These are phyloP conservation scores for Colletotrichum gigasporum DNA, from an alignment of 2,329 filamentous ascomycete species.

Conservation along the genomic window DNA sequence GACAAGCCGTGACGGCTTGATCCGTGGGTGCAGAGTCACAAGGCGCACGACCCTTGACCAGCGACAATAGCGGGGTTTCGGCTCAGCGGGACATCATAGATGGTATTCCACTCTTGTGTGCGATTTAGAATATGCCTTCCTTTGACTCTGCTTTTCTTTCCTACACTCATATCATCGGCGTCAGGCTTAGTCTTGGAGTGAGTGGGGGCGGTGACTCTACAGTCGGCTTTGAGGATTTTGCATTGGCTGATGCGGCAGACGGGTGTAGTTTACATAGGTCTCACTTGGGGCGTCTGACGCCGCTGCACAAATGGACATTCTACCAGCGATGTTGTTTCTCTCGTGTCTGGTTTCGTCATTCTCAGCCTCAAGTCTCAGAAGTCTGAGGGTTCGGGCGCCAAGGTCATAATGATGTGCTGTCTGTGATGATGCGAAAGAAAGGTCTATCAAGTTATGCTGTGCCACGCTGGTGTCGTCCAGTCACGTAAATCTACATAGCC, in stretches of 20 bases:
- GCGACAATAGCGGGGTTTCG: background rate
- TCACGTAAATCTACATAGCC: background rate
- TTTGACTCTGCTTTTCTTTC: background rate
- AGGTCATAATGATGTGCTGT: too few relatives aligned
- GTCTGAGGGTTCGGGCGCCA: too few relatives aligned
- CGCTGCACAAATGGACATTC: slow-evolving; percentile 23
- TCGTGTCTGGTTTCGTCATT: background rate
- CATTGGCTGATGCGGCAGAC: slow-evolving; percentile 23
- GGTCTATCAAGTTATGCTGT: background rate
- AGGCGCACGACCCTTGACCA: background rate
- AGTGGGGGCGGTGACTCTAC: slow-evolving; percentile 3
- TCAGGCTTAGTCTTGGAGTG: slow-evolving; percentile 26
- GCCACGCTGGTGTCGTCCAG: background rate
- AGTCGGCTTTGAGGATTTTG: slow-evolving; percentile 21
- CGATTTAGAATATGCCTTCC: slow-evolving; percentile 18
- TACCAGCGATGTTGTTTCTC: too few relatives aligned
- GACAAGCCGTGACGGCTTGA: background rate
- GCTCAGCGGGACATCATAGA: background rate
- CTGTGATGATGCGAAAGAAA: too few relatives aligned
- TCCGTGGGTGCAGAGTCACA: background rate
- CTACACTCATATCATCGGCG: slow-evolving; percentile 25
- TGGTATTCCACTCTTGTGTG: slow-evolving; percentile 15
- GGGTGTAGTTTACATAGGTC: slow-evolving; percentile 27
- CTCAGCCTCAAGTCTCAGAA: too few relatives aligned
- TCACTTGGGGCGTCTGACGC: slow-evolving; percentile 11